Evolutionary conservation across 2,329 filamentous ascomycete species (phyloP).

Genomic region (Penicillium paneum): DNA sequence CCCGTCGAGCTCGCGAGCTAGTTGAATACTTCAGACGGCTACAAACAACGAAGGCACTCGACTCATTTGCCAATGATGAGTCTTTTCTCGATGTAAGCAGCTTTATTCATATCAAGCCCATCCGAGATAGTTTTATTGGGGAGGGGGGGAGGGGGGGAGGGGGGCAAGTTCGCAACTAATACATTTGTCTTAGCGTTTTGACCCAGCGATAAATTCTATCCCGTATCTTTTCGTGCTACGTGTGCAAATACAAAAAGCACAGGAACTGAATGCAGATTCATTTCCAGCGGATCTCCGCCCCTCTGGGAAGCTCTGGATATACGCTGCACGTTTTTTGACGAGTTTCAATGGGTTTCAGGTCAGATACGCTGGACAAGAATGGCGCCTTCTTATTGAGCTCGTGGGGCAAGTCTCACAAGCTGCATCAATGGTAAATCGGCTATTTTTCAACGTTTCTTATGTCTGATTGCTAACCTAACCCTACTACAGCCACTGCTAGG

Average conservation of each 20-base stretch:
- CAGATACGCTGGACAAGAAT: slow-evolving; percentile 43
- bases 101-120: background rate
- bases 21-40: slow-evolving; percentile 39
- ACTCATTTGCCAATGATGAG: slow-evolving; percentile 28
- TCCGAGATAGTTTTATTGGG: background rate
- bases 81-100: slow-evolving; percentile 36
- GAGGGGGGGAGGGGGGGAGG: too few relatives aligned
- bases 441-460: background rate
- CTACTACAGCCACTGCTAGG: slow-evolving; percentile 37
- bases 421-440: slow-evolving; percentile 32
- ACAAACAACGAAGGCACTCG: slow-evolving; percentile 32
- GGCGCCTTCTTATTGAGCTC: slow-evolving; percentile 37
- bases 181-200: slow-evolving; percentile 32
- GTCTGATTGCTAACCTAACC: slow-evolving; percentile 17
- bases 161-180: background rate
- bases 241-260: slow-evolving; percentile 44
- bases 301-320: slow-evolving; percentile 49
- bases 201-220: slow-evolving; percentile 58
- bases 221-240: slow-evolving; percentile 57
- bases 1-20: slow-evolving; percentile 42
- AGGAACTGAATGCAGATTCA: slow-evolving; percentile 35
- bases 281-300: slow-evolving; percentile 43
- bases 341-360: slow-evolving; percentile 51
- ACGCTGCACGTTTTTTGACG: slow-evolving; percentile 50
- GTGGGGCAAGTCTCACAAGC: slow-evolving; percentile 34